phyloP scores from a whole-genome alignment of 306 rosid genomes.

The Sindora glabra region DNA sequence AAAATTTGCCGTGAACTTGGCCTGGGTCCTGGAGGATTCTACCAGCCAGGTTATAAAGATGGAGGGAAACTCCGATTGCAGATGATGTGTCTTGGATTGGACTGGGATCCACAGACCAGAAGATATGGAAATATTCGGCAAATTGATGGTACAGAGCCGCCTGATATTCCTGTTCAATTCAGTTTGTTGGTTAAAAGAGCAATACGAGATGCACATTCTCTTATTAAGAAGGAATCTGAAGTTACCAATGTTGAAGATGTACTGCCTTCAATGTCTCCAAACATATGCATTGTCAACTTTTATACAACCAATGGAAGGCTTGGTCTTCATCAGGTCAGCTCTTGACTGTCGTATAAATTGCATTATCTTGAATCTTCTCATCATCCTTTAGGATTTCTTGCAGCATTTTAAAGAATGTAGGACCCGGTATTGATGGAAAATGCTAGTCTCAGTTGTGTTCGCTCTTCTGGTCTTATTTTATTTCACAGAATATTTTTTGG shows the following conservation, averaged over 20 bases:
- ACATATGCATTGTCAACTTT: constrained; percentile 62
- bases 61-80: constrained; percentile 55
- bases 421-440: no score
- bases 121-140: constrained; percentile 25
- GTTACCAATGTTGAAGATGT: constrained; percentile 21
- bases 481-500: no score
- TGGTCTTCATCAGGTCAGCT: constrained; percentile 61
- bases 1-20: constrained; percentile 41
- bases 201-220: constrained; percentile 34
- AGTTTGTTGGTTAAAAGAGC: constrained; percentile 23
- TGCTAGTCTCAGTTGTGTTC: no score
- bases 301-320: constrained; percentile 49
- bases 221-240: constrained; percentile 10
- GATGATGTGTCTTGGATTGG: constrained; percentile 73
- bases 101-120: constrained; percentile 65
- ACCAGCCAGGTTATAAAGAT: constrained; percentile 43
- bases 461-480: no score
- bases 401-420: no score
- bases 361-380: background rate
- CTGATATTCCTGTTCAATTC: constrained; percentile 34
- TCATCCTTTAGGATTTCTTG: background rate
- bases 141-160: constrained; percentile 37
- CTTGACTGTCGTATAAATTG: background rate
- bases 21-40: constrained; percentile 62
- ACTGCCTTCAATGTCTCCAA: constrained; percentile 58